Base-by-base conservation (phyloP, 2,329 filamentous ascomycete genomes). In the Claviceps fusiformis region DNA sequence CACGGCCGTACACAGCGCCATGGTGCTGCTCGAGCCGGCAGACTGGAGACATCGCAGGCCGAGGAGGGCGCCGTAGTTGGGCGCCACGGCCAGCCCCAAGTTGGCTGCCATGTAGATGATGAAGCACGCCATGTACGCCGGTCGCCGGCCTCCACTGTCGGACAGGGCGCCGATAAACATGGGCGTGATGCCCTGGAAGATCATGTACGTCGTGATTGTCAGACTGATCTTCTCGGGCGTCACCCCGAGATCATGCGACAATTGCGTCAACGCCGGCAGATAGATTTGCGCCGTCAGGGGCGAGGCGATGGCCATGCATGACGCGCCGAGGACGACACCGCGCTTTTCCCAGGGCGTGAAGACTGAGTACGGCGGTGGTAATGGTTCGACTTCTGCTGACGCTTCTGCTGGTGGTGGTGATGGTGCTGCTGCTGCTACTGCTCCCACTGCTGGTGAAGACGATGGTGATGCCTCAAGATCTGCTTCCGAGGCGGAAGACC, bases 111-210 rank as follows among this genome's bases (percentile, higher is more conserved):
- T 70, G 61, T 78, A 81, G 29, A 81, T 68, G 27, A 71, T 62
- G 58, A 81, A 82, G 58, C 73, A 76, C 29, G 77, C 54, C 0
- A 81, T 59, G 58, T 80, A 82, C 1, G 76, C 76, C 0, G 78
- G 78, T 5, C 79, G 69, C 41, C 79, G 70, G 1, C 81, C 80
- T 2, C 71, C 68, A 2, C 65, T 72, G 61, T 84, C 81, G 0
- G 80, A 77, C 39, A 83, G 66, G 3, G 75, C 75, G 0, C 78
- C 80, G 45, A 81, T 68, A 55, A 83, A 75, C 60, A 76, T 76
- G 29, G 81, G 81, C 1, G 76, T 73, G 13, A 85, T 66, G 24
- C 77, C 81, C 68, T 83, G 81, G 41, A 84, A 75, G 51, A 84
- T 74, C 75, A 79, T 75, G 61, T 80, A 80, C 1, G 75, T 77